Percentiles rank a stretch among this genome's conserved stretches.
phyloP scores from a whole-genome alignment of 352 stramenopile species.

The Aphanomyces cochlioides region DNA sequence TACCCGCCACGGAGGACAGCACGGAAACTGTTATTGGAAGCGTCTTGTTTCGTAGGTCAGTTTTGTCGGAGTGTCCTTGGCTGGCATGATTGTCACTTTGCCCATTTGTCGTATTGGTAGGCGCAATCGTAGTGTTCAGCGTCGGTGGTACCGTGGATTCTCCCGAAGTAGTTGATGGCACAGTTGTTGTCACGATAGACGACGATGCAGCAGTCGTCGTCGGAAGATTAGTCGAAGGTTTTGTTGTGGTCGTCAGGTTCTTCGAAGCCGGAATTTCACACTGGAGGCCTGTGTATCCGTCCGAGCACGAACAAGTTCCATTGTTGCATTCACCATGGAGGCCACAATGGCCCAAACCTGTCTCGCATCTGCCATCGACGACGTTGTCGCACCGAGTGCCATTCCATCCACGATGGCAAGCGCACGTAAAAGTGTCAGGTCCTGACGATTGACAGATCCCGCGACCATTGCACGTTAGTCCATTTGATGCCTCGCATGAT shows the following conservation, averaged over 20 bases:
- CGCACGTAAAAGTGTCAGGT: constrained; percentile 47
- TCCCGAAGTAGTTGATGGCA: not conserved
- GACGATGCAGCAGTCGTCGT: constrained; percentile 6
- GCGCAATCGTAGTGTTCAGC: not conserved
- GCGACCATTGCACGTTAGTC: constrained; percentile 56
- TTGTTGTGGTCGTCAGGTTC: constrained; percentile 1
- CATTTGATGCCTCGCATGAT: not conserved
- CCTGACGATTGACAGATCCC: constrained; percentile 45
- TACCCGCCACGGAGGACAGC: constrained; percentile 31
- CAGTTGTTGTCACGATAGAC: not conserved
- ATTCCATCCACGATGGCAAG: constrained; percentile 57
- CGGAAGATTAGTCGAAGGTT: not conserved
- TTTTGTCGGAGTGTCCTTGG: constrained; percentile 30
- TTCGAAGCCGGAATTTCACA: constrained; percentile 42
- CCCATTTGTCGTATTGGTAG: not conserved
- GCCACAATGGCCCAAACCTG: constrained; percentile 43
- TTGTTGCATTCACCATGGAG: constrained; percentile 44
- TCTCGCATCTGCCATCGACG: constrained; percentile 43
- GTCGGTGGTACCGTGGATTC: not conserved
- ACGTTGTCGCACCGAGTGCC: constrained; percentile 59
- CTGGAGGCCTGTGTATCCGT: constrained; percentile 47
- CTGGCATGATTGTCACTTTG: not conserved
- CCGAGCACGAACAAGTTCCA: constrained; percentile 39
- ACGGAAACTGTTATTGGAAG: constrained; percentile 17
- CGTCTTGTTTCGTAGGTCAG: not conserved